A percentile compares a stretch with the other conserved stretches of the same genome.
These are phyloP conservation scores for Volvariella surrecta DNA, from an alignment of 1,284 basidiomycete genomes.

Conservation along the genomic window DNA sequence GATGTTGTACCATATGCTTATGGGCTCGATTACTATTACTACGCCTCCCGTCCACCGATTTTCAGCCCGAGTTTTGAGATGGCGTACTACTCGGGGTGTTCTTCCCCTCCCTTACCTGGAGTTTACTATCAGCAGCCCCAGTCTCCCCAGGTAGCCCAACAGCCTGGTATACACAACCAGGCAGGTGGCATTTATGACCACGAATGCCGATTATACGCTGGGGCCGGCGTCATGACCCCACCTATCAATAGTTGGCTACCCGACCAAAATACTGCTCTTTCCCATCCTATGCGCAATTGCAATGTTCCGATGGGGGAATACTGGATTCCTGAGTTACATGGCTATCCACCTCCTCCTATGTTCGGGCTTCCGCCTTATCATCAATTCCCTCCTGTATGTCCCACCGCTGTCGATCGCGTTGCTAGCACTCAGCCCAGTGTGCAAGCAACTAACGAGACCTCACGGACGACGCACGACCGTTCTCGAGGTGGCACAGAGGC, in stretches of 20 bases:
- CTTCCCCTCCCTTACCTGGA: constrained; percentile 16
- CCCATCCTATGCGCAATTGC: no score
- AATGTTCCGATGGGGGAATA: no score
- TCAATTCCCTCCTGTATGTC: not conserved
- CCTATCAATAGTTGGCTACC: no score
- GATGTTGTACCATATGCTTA: no score
- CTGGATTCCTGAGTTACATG: no score
- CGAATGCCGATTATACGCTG: no score
- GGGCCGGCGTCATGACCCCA: no score
- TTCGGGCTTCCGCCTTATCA: no score
- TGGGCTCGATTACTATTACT: constrained; percentile 21
- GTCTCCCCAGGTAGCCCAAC: constrained; percentile 1
- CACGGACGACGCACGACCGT: not conserved
- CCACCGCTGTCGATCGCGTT: constrained; percentile 4
- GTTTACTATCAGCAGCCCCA: constrained; percentile 15
- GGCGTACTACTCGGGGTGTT: constrained; percentile 15
- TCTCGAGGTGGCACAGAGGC: not conserved
- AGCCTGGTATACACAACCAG: no score
- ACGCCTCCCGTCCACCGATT: constrained; percentile 19
- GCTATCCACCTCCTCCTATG: no score
- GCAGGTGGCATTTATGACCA: no score
- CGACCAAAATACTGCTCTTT: no score
- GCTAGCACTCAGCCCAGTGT: not conserved
- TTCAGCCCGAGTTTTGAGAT: constrained; percentile 10
- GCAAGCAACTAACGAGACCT: not conserved